Evolutionary conservation across 306 rosid genomes (phyloP), one percentile per base, ranked within the genome.

Genomic region (Pyrus betulifolia): DNA sequence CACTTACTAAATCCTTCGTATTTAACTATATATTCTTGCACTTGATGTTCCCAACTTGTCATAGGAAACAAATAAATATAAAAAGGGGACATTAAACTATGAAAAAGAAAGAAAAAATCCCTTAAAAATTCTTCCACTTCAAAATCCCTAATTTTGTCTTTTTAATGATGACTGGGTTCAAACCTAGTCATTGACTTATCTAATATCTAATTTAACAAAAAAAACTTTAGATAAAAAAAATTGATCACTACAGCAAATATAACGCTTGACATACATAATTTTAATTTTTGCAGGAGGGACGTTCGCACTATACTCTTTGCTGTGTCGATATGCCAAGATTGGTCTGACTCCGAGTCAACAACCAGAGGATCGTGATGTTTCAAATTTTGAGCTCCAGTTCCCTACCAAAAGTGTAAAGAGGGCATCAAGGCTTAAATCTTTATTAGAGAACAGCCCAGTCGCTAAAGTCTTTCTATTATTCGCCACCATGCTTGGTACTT

Each of bases 401-500:
- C 91, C 88, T 0, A 75, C 63, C 69, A 78, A 51, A 40, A 81
- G 84, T 4, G 57, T 83, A 58, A 80, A 74, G 58, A 79, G 77
- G 66, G 96, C 97, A 4, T 85, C 92, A 3, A 60, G 54, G 79
- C 30, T 92, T 19, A 86, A 87, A 75, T 78, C 88, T 4, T 45
- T 2, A 22, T 82, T 92, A 2, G 96, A 92, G 78, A 87, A 66
- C 2, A 84, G 80, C 65, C 69, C 23, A 1, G 77, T 38, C 0
- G 76, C 85, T 60, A 92, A 87, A 60, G 2, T 61, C 45, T 81
- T 88, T 70, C 78, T 92, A 4, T 74, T 92, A 61, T 79, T 87
- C 30, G 74, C 82, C 40, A 92, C 96, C 54, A 84, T 90, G 93
- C 92, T 88, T 11, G 93, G 97, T 4, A 90, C 93, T 77, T 81